Evolutionary conservation across 768 basidiomycete genomes (phyloP), one percentile per base, ranked within the genome.

Genomic region (Leccinum sublutescens): DNA sequence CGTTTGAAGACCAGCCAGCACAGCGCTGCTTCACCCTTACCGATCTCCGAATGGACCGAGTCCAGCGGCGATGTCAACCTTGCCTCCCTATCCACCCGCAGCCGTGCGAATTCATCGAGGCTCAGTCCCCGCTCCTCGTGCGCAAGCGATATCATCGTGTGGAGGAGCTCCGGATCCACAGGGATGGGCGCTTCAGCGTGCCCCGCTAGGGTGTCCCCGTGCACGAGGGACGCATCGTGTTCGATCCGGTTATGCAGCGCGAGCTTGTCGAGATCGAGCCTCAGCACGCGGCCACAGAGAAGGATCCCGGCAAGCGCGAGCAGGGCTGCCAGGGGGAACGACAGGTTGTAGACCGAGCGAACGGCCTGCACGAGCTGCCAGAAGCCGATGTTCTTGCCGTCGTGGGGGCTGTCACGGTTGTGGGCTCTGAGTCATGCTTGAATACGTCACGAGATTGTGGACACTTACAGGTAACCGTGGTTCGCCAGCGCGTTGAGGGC

Each of bases 401-500:
- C 67, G 45, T 76, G 84, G 0, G 83, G 77, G 17, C 86, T 88
- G 34, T 33, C 31, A 33, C 31, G 31, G 31, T 62, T 7, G 87
- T 7, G 19, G 40, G 19, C 33, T 38, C 12, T 64, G 49, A 54
- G 55, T 33, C n/a, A 17, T 50, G 60, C 36, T 48, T 27, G 1
- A 15, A 45, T 3, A 40, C 8, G 3, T 17, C 5, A 19, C n/a
- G 15, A 33, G 48, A 12, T 5, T 33, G 6, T 23, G 9, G 15
- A 31, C 6, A 76, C 86, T 66, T 66, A 90, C 88, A 91, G 76
- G 62, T 87, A 89, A 0, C 86, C 85, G 56, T 91, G 86, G 64
- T 91, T 90, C 0, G 89, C 89, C 67, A 90, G 79, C 0, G 84
- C 77, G 62, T 90, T 91, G 50, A 90, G 75, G 4, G 86, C 89